Evolutionary conservation across 1,139 yeast species (phyloP).

Genomic region (Pichia cactophila): DNA sequence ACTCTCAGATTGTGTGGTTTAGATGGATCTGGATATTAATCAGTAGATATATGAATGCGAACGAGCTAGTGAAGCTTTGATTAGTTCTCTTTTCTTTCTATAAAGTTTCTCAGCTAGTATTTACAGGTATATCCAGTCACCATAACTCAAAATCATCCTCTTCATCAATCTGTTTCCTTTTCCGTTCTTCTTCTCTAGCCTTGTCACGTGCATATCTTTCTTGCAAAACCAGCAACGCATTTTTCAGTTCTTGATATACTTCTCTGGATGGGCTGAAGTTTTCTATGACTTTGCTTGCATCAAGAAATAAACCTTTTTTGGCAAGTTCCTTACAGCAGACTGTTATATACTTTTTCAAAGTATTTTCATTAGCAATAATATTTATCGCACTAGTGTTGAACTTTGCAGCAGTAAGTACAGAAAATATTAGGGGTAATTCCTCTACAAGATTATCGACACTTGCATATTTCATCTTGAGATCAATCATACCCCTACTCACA

Average conservation of each 20-base stretch:
- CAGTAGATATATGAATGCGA: constrained; percentile 68
- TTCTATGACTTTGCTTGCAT: constrained; percentile 24
- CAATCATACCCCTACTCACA: constrained; percentile 19
- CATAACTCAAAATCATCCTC: constrained; percentile 24
- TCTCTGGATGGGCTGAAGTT: constrained; percentile 12
- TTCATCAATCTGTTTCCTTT: constrained; percentile 17
- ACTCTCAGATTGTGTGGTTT: constrained; percentile 93
- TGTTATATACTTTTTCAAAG: constrained; percentile 20
- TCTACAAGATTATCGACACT: constrained; percentile 19
- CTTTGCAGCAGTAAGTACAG: constrained; percentile 6
- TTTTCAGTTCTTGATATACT: constrained; percentile 11
- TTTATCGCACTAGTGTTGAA: constrained; percentile 14
- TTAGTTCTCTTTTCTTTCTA: not conserved
- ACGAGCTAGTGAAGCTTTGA: constrained; percentile 43
- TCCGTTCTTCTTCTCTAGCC: constrained; percentile 8
- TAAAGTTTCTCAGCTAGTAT: not conserved
- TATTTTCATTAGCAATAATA: constrained; percentile 16
- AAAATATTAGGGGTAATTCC: constrained; percentile 18
- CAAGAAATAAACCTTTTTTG: constrained; percentile 18
- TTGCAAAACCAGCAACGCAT: constrained; percentile 11
- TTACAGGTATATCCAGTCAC: constrained; percentile 7
- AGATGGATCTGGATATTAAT: constrained; percentile 80
- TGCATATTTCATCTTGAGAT: constrained; percentile 17
- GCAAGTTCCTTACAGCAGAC: constrained; percentile 22
- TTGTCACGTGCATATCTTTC: constrained; percentile 14